These are phyloP conservation scores for Clarireedia homoeocarpa DNA, from an alignment of 2,329 filamentous ascomycete species.

Conservation along the genomic window DNA sequence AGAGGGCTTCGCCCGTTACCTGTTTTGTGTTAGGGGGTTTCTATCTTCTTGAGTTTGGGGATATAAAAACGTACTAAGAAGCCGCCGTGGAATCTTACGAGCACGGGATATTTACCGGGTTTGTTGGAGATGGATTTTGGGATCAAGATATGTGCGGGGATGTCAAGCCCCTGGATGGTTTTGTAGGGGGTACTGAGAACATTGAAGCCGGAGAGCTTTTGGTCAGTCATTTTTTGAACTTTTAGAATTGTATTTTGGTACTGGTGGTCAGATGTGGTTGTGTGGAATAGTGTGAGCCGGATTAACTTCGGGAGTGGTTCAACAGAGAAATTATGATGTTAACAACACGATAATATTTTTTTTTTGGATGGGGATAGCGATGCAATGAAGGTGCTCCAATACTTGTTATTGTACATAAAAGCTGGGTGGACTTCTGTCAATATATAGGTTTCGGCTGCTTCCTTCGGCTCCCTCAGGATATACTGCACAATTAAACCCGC, in stretches of 20 bases:
- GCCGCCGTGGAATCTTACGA: constrained; percentile 13
- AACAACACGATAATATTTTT: no score
- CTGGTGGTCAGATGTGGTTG: background rate
- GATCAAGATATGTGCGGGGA: constrained; percentile 2
- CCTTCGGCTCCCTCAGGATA: no score
- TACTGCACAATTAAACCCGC: no score
- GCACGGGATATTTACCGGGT: constrained; percentile 7
- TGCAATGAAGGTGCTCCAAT: no score
- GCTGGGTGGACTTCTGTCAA: no score
- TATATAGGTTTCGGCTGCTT: no score
- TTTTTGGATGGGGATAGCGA: no score
- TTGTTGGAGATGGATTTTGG: constrained; percentile 7
- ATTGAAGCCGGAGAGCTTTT: background rate
- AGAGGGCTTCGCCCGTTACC: background rate
- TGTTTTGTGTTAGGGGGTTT: background rate
- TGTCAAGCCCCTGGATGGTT: background rate
- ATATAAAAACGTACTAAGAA: background rate
- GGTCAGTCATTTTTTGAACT: background rate
- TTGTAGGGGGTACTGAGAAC: background rate
- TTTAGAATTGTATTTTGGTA: no score
- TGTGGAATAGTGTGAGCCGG: no score
- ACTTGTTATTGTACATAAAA: no score
- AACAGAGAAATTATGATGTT: no score
- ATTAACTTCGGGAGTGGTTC: no score
- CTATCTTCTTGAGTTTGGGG: background rate